Base-by-base conservation (phyloP, 2,329 filamentous ascomycete genomes). In the Leptographium radiaticola region DNA sequence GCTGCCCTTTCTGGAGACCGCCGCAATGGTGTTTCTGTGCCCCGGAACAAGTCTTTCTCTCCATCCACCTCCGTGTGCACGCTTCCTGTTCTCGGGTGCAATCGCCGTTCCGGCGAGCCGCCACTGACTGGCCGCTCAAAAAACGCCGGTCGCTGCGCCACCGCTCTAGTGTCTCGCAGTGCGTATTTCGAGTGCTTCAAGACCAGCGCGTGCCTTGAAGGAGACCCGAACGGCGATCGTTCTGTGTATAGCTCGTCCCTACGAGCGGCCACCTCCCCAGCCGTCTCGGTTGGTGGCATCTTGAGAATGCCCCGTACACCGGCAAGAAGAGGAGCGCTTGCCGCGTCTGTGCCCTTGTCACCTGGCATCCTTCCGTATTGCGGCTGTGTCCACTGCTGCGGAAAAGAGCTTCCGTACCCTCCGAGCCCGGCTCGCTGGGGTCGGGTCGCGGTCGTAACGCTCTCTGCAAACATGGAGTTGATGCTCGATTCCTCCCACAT, bases 251-350 rank as follows among this genome's bases (percentile, higher is more conserved):
- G 61, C 34, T 60, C 54, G 10, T 62, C 62, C 12, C 59, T 60
- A 20, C 63, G 61, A 58, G 60, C 49, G 59, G 55, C 54, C 55
- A 38, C 39, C 10, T 53, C 63, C 25, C 57, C 60, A 9, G 49
- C 52, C 50, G 49, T 51, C 50, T 55, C 36, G 55, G 56, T 49
- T 7, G 60, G 57, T 9, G 67, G 57, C 34, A 72, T 66, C 30
- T 65, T 66, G 55, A 73, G 65, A 6, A 64, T 57, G 34, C 70
- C 67, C 43, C 69, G 63, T n/a, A 71, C 67, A 63, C 43, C 71
- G 57, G 12, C 53, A 70, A 68, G 25, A 65, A 56, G n/a, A 57
- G 49, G 34, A 2, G 33, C 20, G 49, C 15, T 59, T 55, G 10
- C 52, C 30, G 2, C 10, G 4, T 33, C 44, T 47, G 25, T 25